phyloP scores from a whole-genome alignment of 345 rosid genomes.

The Theobroma cacao region DNA sequence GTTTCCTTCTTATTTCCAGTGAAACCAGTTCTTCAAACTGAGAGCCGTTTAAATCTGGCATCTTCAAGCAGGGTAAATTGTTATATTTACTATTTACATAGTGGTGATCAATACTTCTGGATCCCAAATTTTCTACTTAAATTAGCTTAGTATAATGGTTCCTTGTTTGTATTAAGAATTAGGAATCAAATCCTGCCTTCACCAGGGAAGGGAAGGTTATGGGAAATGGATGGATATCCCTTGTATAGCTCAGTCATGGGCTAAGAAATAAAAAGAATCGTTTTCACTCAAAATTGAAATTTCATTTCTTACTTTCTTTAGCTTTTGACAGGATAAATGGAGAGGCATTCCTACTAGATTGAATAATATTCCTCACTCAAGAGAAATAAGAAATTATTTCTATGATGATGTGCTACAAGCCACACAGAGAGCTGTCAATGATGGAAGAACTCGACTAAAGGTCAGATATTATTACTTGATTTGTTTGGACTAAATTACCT shows the following conservation, averaged over 20 bases:
- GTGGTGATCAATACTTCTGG: neutral
- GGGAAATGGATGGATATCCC: neutral
- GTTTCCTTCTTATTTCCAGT: slow-evolving; percentile 26
- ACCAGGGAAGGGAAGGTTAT: neutral
- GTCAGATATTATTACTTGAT: slow-evolving; percentile 33
- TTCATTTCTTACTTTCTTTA: slow-evolving; percentile 34
- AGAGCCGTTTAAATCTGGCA: slow-evolving; percentile 33
- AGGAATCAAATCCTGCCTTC: neutral
- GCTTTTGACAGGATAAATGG: slow-evolving; percentile 70
- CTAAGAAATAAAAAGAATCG: neutral
- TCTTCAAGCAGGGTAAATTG: slow-evolving; percentile 43
- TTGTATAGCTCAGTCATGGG: neutral
- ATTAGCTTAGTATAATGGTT: neutral
- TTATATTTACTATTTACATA: neutral
- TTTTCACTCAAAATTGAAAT: slow-evolving; percentile 2
- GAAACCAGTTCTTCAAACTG: slow-evolving; percentile 28
- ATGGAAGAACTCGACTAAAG: slow-evolving; percentile 74
- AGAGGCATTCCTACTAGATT: slow-evolving; percentile 90
- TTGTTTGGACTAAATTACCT: slow-evolving; percentile 4
- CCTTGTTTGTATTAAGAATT: neutral
- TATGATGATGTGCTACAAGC: slow-evolving; percentile 83
- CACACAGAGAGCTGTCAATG: slow-evolving; percentile 63
- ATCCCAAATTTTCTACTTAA: neutral
- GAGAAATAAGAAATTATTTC: slow-evolving; percentile 86
- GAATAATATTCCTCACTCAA: slow-evolving; percentile 94